Evolutionary conservation across 2,329 filamentous ascomycete genomes (phyloP), one percentile per base, ranked within the genome.

Genomic region (Aspergillus novofumigatus): DNA sequence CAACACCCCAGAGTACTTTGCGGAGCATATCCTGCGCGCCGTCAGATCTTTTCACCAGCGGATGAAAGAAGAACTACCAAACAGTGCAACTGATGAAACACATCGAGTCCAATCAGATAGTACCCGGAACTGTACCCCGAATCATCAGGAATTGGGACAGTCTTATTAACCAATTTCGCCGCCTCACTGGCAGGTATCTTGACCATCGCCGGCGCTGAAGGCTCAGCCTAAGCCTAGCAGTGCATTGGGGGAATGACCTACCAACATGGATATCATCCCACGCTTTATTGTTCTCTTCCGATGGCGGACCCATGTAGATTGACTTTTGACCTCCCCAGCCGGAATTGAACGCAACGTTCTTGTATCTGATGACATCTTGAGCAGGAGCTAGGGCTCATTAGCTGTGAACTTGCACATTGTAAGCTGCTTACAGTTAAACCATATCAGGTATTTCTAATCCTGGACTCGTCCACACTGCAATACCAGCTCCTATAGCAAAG

Each of bases 31-130:
- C 25, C 38, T 52, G 25, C n/a, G 17, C 10, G 6, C 7, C 7
- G 17, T 29, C 23, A 44, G 38, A 6, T 23, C 8, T 4, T 20
- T 42, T 7, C 25, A 10, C 28, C 10, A 21, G 17, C 23, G 6
- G 2, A 51, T 0, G 6, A 25, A 25, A 26, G 4, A 26, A 17
- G n/a, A 45, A 58, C 23, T 62, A 65, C 65, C 53, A 67, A 38
- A 38, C 65, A 69, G 47, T 68, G 65, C 1, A 68, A 59, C 41
- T 68, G 65, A 52, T 68, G 60, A 14, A 62, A 64, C 0, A 62
- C 59, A 45, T 64, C 57, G 0, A 64, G 21, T 5, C 25, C 53
- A 29, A 62, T 38, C 0, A 53, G 20, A 42, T 63, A 63, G 11
- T 59, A 48, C 1, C 54, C 59, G 0, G 60, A 55, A 14, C 51